Base-by-base conservation (phyloP, 768 basidiomycete genomes). In the Amanita rubescens region DNA sequence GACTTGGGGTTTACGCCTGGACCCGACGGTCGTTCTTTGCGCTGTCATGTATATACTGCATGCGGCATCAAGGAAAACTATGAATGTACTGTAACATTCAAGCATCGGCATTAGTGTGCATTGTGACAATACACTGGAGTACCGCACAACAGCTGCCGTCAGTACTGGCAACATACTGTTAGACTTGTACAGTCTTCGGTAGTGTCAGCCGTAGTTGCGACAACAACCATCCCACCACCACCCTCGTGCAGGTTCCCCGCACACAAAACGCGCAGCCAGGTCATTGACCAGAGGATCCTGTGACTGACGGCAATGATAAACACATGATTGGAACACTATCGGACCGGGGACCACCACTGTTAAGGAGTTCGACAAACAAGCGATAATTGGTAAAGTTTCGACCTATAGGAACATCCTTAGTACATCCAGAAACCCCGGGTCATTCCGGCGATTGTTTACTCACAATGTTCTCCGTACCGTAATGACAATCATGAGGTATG, bases 1-100 rank as follows among this genome's bases (percentile, higher is more conserved):
- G 57, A 71, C 58, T 48, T 66, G 60, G 24, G 82, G 83, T 63
- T 85, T 85, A 51, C 82, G 72, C 51, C 81, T 76, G 27, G 8
- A 30, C 27, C n/a, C n/a, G n/a, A 15, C 35, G 15, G 14, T 37
- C 35, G 14, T 37, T 14, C n/a, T 37, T 5, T 14, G 35, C 14
- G 5, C 14, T 37, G 12, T 15, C 4, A 17, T 17, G 35, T 17
- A 6, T 37, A 37, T 17, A 17, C n/a, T n/a, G n/a, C n/a, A n/a
- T n/a, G n/a, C n/a, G n/a, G n/a, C n/a, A n/a, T n/a, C n/a, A n/a
- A n/a, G n/a, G n/a, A n/a, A n/a, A n/a, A n/a, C n/a, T n/a, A n/a
- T n/a, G n/a, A n/a, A n/a, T n/a, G n/a, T n/a, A n/a, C n/a, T n/a
- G n/a, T n/a, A n/a, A n/a, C n/a, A n/a, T n/a, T n/a, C n/a, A n/a